phyloP scores from a whole-genome alignment of 176 grass and related monocot species.

The Hordeum marinum region DNA sequence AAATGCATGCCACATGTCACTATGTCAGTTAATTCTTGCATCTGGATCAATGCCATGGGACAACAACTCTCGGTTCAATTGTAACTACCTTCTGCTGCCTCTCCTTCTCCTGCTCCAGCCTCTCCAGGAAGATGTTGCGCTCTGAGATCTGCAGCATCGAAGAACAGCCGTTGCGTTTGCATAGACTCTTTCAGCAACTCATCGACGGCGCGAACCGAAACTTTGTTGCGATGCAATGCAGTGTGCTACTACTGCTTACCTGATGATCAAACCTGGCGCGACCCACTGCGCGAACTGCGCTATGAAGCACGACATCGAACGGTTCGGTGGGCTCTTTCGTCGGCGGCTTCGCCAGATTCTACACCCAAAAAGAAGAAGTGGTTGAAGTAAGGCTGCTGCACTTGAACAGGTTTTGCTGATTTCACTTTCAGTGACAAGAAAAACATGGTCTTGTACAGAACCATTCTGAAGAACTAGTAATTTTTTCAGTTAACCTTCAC shows the following conservation, averaged over 20 bases:
- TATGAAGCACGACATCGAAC: conserved; percentile 59
- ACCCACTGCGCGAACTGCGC: conserved; percentile 42
- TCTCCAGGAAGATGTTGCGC: conserved; percentile 51
- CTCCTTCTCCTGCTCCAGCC: conserved; percentile 55
- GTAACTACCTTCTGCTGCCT: conserved; percentile 50
- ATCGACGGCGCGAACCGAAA: not conserved
- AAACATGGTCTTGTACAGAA: not conserved
- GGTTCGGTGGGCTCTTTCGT: conserved; percentile 70
- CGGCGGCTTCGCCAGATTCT: conserved; percentile 44
- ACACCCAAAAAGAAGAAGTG: not conserved
- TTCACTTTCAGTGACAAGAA: not conserved
- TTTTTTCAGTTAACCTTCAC: not conserved
- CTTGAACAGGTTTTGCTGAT: not conserved
- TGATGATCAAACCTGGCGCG: conserved; percentile 69
- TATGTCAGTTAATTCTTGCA: not conserved
- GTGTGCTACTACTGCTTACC: conserved; percentile 43
- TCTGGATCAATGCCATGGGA: not conserved
- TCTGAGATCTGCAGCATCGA: conserved; percentile 44
- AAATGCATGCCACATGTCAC: not conserved
- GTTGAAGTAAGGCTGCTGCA: not conserved
- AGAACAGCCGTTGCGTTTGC: not conserved
- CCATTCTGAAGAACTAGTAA: not conserved
- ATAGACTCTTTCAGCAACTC: conserved; percentile 9
- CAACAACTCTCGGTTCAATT: not conserved
- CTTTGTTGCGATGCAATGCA: not conserved